Evolutionary conservation across 495 filamentous ascomycete genomes (phyloP).

Genomic region (Talaromyces wortmannii): DNA sequence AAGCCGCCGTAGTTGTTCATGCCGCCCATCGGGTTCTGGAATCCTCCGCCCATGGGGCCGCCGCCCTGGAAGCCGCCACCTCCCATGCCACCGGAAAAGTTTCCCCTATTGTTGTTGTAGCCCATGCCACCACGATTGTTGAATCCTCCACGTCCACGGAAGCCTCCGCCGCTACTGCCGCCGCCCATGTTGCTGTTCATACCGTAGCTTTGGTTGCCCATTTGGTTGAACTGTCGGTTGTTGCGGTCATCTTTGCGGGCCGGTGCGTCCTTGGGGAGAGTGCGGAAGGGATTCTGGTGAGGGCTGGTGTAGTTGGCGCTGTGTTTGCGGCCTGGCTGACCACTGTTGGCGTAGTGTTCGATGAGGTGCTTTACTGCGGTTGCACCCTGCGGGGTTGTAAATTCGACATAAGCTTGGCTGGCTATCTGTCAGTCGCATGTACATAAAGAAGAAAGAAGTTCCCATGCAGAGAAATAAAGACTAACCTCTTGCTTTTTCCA

Average conservation of each 20-base stretch:
- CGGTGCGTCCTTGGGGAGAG: constrained; percentile 84
- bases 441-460: background rate
- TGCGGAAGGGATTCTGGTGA: constrained; percentile 79
- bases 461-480: constrained; percentile 5
- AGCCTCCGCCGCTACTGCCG: constrained; percentile 24
- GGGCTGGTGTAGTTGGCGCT: constrained; percentile 71
- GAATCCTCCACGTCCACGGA: constrained; percentile 46
- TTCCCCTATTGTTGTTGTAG: constrained; percentile 34
- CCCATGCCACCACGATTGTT: constrained; percentile 35
- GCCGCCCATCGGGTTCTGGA: constrained; percentile 41
- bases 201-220: constrained; percentile 30
- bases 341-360: constrained; percentile 48
- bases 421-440: constrained; percentile 10
- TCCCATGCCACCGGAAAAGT: constrained; percentile 35
- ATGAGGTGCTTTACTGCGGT: constrained; percentile 80
- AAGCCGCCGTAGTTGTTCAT: constrained; percentile 53
- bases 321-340: constrained; percentile 58
- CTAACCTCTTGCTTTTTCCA: constrained; percentile 95
- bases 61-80: constrained; percentile 31
- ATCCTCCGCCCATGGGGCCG: constrained; percentile 54
- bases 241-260: constrained; percentile 58
- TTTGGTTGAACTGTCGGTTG: constrained; percentile 21
- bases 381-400: constrained; percentile 76
- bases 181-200: constrained; percentile 26
- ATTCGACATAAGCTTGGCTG: constrained; percentile 88